Evolutionary conservation across 306 rosid genomes (phyloP).

Genomic region (Inga leiocalycina): DNA sequence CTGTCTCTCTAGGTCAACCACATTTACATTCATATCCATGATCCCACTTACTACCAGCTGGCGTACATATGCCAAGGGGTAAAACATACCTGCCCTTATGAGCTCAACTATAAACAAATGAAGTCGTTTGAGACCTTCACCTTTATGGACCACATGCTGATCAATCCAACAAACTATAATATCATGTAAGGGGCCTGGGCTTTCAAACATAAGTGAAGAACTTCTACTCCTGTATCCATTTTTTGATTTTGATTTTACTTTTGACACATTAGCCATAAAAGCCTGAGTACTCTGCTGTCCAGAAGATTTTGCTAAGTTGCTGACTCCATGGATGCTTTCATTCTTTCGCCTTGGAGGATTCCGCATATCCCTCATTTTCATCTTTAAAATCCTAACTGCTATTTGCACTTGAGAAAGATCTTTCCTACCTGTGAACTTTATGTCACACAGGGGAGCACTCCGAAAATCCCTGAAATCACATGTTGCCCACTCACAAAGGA

Average conservation of each 20-base stretch:
- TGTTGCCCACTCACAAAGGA: slow-evolving; percentile 97
- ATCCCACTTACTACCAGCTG: slow-evolving; percentile 93
- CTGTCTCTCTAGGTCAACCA: slow-evolving; percentile 61
- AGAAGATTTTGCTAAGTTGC: slow-evolving; percentile 45
- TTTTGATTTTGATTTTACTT: slow-evolving; percentile 45
- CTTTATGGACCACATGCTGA: slow-evolving; percentile 80
- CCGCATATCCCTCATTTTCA: slow-evolving; percentile 62
- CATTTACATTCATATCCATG: slow-evolving; percentile 63
- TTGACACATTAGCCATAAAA: slow-evolving; percentile 41
- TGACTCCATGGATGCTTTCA: slow-evolving; percentile 42
- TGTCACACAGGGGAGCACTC: slow-evolving; percentile 56
- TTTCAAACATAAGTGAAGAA: slow-evolving; percentile 59
- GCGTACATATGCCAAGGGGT: slow-evolving; percentile 87
- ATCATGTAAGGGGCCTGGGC: slow-evolving; percentile 95
- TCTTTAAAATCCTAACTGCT: slow-evolving; percentile 72
- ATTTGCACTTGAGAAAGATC: slow-evolving; percentile 81
- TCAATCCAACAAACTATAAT: slow-evolving; percentile 95
- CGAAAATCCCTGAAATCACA: slow-evolving; percentile 90
- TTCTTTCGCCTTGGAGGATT: slow-evolving; percentile 45
- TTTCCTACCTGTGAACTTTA: slow-evolving; percentile 81
- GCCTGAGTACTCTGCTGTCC: slow-evolving; percentile 49
- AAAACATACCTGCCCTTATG: slow-evolving; percentile 72
- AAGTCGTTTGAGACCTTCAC: slow-evolving; percentile 71
- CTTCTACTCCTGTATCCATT: slow-evolving; percentile 38
- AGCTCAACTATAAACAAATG: slow-evolving; percentile 77